These are phyloP conservation scores for Dichotomocladium elegans DNA, from an alignment of 371 early-diverging fungal species.

Conservation along the genomic window DNA sequence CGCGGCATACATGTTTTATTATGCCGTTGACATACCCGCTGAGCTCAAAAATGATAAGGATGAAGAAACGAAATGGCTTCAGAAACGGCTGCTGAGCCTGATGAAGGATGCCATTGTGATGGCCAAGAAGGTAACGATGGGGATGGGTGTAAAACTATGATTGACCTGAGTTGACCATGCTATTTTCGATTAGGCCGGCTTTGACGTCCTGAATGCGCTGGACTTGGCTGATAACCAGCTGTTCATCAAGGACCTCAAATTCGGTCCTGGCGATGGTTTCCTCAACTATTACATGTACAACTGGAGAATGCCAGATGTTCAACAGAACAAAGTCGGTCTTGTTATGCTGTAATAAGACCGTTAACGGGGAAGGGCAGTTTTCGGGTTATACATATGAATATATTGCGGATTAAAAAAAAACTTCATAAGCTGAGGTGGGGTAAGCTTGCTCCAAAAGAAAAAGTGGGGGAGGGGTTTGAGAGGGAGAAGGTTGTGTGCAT, in stretches of 20 bases:
- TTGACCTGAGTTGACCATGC: too few relatives aligned
- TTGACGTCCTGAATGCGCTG: constrained; percentile 93
- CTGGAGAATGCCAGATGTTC: constrained; percentile 75
- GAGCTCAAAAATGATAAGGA: constrained; percentile 29
- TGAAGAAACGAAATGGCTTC: constrained; percentile 40
- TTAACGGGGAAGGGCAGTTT: too few relatives aligned
- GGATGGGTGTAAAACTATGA: not conserved
- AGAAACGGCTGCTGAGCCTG: constrained; percentile 52
- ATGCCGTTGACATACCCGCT: constrained; percentile 62
- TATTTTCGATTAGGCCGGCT: constrained; percentile 35
- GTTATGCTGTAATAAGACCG: constrained; percentile 85
- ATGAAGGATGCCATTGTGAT: constrained; percentile 75
- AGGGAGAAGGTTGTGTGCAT: too few relatives aligned
- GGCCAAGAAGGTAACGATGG: constrained; percentile 60
- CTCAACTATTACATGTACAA: constrained; percentile 96
- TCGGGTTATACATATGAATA: too few relatives aligned
- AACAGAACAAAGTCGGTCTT: constrained; percentile 72
- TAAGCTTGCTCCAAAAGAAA: too few relatives aligned
- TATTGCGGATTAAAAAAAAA: too few relatives aligned
- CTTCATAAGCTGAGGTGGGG: too few relatives aligned
- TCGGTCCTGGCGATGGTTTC: constrained; percentile 90
- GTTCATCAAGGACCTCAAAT: constrained; percentile 80
- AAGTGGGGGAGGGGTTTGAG: too few relatives aligned
- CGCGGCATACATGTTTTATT: constrained; percentile 93
- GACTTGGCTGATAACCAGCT: constrained; percentile 79